phyloP scores from a whole-genome alignment of 1,284 basidiomycete genomes.

The Apiotrichum veenhuisii region DNA sequence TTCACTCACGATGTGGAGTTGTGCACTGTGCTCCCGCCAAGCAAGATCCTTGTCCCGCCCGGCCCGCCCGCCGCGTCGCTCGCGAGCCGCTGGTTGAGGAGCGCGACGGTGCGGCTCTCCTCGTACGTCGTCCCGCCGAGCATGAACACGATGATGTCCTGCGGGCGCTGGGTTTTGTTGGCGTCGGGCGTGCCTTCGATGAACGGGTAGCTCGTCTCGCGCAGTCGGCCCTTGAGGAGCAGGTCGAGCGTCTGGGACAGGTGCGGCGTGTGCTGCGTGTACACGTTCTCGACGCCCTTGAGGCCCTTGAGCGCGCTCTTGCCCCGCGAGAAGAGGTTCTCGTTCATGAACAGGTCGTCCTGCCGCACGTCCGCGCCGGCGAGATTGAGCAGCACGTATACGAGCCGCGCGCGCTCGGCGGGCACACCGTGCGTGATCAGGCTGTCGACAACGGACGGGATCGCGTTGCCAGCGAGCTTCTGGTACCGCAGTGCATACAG shows the following conservation, averaged over 20 bases:
- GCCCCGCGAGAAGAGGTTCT: slow-evolving; percentile 90
- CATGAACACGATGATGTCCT: slow-evolving; percentile 92
- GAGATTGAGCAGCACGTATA: slow-evolving; percentile 88
- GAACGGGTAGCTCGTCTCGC: slow-evolving; percentile 88
- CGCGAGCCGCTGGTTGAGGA: slow-evolving; percentile 74
- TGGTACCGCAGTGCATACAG: slow-evolving; percentile 94
- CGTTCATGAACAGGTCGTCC: slow-evolving; percentile 95
- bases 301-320: slow-evolving; percentile 92
- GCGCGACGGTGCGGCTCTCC: slow-evolving; percentile 75
- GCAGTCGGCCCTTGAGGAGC: slow-evolving; percentile 78
- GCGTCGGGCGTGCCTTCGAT: slow-evolving; percentile 58
- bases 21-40: slow-evolving; percentile 88
- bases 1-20: slow-evolving; percentile 74
- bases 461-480: slow-evolving; percentile 79
- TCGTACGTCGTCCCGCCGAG: slow-evolving; percentile 92
- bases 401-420: slow-evolving; percentile 78
- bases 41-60: slow-evolving; percentile 64
- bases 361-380: slow-evolving; percentile 94
- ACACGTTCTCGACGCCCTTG: slow-evolving; percentile 99
- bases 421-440: slow-evolving; percentile 77
- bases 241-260: slow-evolving; percentile 87
- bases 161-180: slow-evolving; percentile 60
- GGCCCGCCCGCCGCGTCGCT: slow-evolving; percentile 47
- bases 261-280: slow-evolving; percentile 95
- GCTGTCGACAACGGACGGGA: slow-evolving; percentile 75